Conservation (phyloP, 352 stramenopile species). For the Thraustochytrium sp. region DNA sequence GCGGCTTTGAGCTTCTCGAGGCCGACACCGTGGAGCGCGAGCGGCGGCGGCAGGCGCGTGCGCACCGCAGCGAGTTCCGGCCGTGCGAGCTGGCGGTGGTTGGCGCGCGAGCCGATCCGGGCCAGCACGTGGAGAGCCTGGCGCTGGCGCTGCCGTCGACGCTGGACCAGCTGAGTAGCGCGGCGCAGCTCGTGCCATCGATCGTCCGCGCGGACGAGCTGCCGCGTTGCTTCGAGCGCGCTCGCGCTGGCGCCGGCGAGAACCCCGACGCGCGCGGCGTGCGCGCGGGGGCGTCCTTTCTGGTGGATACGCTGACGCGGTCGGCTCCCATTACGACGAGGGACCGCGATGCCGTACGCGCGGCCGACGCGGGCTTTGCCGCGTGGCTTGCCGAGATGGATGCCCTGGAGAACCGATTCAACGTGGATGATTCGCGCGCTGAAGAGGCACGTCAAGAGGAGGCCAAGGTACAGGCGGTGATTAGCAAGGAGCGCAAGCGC, state of each 20-base stretch:
- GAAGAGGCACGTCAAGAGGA: not conserved
- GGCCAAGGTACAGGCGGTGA: not conserved
- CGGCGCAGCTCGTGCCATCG: not conserved
- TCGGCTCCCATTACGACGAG: not conserved
- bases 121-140: not conserved
- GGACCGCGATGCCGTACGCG: not conserved
- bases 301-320: not conserved
- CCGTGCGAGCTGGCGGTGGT: not conserved
- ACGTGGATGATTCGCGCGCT: not conserved
- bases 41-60: not conserved
- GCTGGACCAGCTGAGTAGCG: not conserved
- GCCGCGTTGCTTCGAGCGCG: not conserved
- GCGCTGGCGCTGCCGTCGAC: not conserved
- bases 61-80: not conserved
- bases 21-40: not conserved
- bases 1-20: not conserved
- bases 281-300: not conserved
- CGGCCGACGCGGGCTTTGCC: not conserved
- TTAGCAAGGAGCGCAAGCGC: not conserved
- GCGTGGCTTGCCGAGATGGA: not conserved
- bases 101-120: not conserved
- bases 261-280: too few relatives aligned
- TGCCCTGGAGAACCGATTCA: not conserved
- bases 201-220: not conserved
- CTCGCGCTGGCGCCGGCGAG: not conserved